A percentile compares a stretch with the other conserved stretches of the same genome.
These are phyloP conservation scores for Torulaspora pretoriensis DNA, from an alignment of 1,139 yeast species.

Conservation along the genomic window DNA sequence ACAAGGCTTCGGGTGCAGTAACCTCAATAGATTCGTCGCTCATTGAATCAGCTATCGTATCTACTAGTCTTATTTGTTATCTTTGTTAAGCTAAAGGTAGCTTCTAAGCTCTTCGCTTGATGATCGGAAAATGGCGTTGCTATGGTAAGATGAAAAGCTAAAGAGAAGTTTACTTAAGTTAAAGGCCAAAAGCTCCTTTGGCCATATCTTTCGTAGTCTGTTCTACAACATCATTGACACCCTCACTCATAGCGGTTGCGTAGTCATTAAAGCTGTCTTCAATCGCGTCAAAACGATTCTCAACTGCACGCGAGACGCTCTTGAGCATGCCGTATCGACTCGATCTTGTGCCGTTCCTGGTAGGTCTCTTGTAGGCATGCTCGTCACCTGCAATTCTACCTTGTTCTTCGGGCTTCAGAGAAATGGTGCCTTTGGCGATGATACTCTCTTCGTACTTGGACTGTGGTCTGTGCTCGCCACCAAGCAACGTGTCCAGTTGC, in stretches of 20 bases:
- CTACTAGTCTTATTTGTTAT: too few relatives aligned
- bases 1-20: conserved; percentile 16
- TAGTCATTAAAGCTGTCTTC: conserved; percentile 57
- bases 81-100: background rate
- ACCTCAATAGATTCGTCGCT: conserved; percentile 5
- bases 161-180: conserved; percentile 3
- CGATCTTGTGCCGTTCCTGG: conserved; percentile 38
- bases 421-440: conserved; percentile 54
- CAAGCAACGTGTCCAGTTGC: conserved; percentile 56
- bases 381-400: conserved; percentile 23
- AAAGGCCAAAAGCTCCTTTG: conserved; percentile 53
- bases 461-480: conserved; percentile 56
- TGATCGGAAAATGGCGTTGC: background rate
- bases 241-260: conserved; percentile 52
- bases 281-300: conserved; percentile 49
- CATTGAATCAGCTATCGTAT: background rate
- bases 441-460: conserved; percentile 53
- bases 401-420: conserved; percentile 32
- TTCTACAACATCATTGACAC: conserved; percentile 50
- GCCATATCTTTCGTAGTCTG: conserved; percentile 50
- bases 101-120: background rate
- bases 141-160: background rate
- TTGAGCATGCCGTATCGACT: conserved; percentile 40
- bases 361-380: conserved; percentile 49
- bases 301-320: conserved; percentile 46